Conservation (phyloP, 495 filamentous ascomycete species). For the Penicillium maclennaniae region DNA sequence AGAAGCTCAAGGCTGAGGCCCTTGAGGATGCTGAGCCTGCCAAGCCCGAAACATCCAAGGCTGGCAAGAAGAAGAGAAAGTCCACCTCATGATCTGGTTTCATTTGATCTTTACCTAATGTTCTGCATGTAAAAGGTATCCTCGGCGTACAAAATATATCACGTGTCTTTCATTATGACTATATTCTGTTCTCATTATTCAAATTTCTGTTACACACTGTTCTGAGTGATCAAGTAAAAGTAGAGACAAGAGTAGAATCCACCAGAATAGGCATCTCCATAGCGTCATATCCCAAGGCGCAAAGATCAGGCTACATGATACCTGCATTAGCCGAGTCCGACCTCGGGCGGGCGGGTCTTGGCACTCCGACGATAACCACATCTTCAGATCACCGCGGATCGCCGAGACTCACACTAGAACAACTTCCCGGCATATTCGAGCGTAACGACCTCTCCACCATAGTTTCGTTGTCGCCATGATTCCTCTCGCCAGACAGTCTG, state of each 20-base stretch:
- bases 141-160: slow-evolving; percentile 41
- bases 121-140: slow-evolving; percentile 34
- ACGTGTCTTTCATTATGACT: slow-evolving; percentile 18
- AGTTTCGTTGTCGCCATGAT: slow-evolving; percentile 32
- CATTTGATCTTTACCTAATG: slow-evolving; percentile 25
- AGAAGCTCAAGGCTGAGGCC: slow-evolving; percentile 49
- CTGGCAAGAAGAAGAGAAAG: slow-evolving; percentile 44
- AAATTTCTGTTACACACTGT: neutral
- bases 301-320: slow-evolving; percentile 18
- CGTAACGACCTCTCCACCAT: slow-evolving; percentile 6
- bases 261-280: neutral
- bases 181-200: neutral
- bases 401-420: slow-evolving; percentile 24
- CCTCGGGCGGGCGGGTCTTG: slow-evolving; percentile 33
- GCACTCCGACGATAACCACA: slow-evolving; percentile 32
- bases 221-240: neutral
- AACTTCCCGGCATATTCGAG: slow-evolving; percentile 8
- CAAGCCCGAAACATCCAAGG: slow-evolving; percentile 25
- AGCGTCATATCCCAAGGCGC: slow-evolving; percentile 6
- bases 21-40: slow-evolving; percentile 36
- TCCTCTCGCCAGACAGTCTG: slow-evolving; percentile 40
- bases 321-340: slow-evolving; percentile 43
- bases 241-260: neutral
- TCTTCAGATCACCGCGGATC: slow-evolving; percentile 29
- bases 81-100: slow-evolving; percentile 35